A percentile compares a stretch with the other conserved stretches of the same genome.
Evolutionary conservation across 441 rosid genomes (phyloP).

Genomic region (Pelargonium cotyledonis): DNA sequence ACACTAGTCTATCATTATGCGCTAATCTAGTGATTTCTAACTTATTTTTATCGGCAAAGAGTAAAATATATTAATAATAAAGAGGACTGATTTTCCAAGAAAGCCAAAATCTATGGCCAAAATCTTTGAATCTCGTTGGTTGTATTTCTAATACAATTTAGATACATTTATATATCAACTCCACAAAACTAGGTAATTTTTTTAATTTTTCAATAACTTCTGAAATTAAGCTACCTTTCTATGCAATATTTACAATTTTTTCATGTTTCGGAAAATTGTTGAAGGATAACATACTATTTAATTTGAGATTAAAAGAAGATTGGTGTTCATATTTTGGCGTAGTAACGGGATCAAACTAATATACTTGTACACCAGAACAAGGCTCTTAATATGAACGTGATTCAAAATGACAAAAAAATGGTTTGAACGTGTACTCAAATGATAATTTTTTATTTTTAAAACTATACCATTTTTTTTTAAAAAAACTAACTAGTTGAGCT

Average conservation of each 20-base stretch:
- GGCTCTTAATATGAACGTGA: neutral
- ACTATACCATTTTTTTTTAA: no score
- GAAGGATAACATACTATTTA: neutral
- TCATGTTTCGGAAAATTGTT: neutral
- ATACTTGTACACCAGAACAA: neutral
- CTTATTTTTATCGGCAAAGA: no score
- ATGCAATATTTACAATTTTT: neutral
- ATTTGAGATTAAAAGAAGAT: neutral
- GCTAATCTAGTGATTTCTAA: no score
- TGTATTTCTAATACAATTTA: neutral
- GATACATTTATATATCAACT: neutral
- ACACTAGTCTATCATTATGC: no score
- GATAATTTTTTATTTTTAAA: no score
- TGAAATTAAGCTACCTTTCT: neutral
- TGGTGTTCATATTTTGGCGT: neutral
- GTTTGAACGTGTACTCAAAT: no score
- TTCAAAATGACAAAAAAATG: neutral
- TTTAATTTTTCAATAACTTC: neutral
- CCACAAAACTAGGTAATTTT: neutral
- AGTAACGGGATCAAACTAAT: neutral
- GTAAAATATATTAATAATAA: no score
- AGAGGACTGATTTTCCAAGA: no score
- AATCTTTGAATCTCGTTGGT: neutral
- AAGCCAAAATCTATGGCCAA: no score
- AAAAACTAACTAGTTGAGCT: no score